These are phyloP conservation scores for Trichoderma gracile DNA, from an alignment of 2,329 filamentous ascomycete species.

Conservation along the genomic window DNA sequence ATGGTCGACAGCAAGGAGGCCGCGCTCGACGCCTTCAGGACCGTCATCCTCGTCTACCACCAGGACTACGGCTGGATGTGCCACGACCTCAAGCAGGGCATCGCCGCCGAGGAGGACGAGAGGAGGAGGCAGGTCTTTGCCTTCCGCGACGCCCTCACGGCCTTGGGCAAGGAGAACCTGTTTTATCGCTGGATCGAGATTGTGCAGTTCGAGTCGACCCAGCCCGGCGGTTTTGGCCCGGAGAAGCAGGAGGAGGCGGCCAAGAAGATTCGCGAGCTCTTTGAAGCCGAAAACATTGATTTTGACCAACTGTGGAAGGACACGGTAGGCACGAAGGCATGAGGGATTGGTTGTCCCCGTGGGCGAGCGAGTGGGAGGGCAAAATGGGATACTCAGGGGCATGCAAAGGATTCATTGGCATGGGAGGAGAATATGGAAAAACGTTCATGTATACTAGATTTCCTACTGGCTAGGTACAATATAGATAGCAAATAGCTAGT, in stretches of 20 bases:
- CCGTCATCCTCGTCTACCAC: constrained; percentile 68
- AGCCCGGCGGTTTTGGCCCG: constrained; percentile 73
- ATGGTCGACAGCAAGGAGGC: constrained; percentile 65
- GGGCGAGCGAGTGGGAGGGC: background rate
- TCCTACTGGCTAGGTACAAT: background rate
- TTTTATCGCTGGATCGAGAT: constrained; percentile 94
- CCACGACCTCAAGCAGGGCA: constrained; percentile 60
- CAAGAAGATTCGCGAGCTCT: constrained; percentile 72
- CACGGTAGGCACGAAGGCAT: constrained; percentile 46
- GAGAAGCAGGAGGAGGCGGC: constrained; percentile 73
- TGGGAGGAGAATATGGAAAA: background rate
- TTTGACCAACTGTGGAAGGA: constrained; percentile 80
- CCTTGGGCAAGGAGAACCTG: constrained; percentile 79
- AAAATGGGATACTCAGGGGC: background rate
- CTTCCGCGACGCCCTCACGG: constrained; percentile 74
- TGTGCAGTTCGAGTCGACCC: constrained; percentile 81
- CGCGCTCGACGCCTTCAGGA: constrained; percentile 67
- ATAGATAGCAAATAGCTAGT: background rate
- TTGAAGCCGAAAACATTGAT: constrained; percentile 73
- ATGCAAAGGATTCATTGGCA: background rate
- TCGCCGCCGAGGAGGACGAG: constrained; percentile 58
- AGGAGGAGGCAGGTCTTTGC: constrained; percentile 72
- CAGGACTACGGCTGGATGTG: constrained; percentile 67
- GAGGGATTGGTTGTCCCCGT: background rate
- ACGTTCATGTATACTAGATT: background rate